Percentiles rank a stretch among this genome's conserved stretches.
phyloP scores from a whole-genome alignment of 371 early-diverging fungal species.

The Syncephalastrum racemosum region DNA sequence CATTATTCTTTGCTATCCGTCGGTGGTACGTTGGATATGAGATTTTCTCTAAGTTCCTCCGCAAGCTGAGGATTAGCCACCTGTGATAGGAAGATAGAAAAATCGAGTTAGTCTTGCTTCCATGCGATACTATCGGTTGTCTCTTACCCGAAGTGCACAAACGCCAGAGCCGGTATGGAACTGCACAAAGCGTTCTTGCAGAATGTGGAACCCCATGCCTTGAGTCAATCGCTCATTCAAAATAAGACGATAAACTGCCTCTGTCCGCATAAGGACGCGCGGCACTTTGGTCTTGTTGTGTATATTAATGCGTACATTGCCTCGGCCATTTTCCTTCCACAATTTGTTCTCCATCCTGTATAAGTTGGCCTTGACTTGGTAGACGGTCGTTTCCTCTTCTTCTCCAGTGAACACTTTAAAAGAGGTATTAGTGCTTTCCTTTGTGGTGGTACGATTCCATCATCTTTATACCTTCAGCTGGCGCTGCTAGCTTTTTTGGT shows the following conservation, averaged over 20 bases:
- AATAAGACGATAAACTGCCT: slow-evolving; percentile 59
- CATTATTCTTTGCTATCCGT: too few relatives aligned
- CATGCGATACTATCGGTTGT: too few relatives aligned
- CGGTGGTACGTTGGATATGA: too few relatives aligned
- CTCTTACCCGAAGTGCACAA: too few relatives aligned
- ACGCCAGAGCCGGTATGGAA: slow-evolving; percentile 16
- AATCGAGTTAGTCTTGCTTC: too few relatives aligned
- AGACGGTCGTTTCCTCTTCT: slow-evolving; percentile 49
- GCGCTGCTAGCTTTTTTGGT: neutral
- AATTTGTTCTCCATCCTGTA: slow-evolving; percentile 35
- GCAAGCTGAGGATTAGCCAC: too few relatives aligned
- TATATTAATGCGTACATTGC: slow-evolving; percentile 43
- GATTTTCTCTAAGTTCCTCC: too few relatives aligned
- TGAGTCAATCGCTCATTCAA: slow-evolving; percentile 55
- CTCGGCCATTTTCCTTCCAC: slow-evolving; percentile 54
- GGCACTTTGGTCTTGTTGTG: slow-evolving; percentile 22
- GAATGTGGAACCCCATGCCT: slow-evolving; percentile 53
- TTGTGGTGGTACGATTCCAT: neutral
- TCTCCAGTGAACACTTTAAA: slow-evolving; percentile 46
- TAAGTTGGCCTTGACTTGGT: slow-evolving; percentile 47
- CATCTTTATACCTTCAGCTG: neutral
- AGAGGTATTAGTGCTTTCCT: neutral
- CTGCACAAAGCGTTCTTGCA: slow-evolving; percentile 60
- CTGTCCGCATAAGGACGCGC: slow-evolving; percentile 65
- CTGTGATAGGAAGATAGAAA: too few relatives aligned